Evolutionary conservation across 257 asterid genomes (phyloP), one percentile per base, ranked within the genome.

Genomic region (Henckelia pumila): DNA sequence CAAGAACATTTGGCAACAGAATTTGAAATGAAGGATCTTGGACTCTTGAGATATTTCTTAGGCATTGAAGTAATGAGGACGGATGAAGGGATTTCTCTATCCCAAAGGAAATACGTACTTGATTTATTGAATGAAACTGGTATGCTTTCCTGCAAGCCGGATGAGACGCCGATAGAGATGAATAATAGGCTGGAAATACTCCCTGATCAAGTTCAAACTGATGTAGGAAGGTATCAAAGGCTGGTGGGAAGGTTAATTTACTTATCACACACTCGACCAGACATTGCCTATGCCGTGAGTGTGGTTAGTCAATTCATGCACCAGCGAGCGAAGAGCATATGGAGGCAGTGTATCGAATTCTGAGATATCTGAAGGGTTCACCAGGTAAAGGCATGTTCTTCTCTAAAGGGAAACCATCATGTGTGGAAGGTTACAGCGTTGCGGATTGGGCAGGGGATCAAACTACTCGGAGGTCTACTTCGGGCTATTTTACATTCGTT

Each of bases 1-100:
- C 47, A 52, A 19, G 52, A 52, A n/a, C n/a, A 22, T 11, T 23
- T 66, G 17, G 22, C 61, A 3, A 7, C n/a, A 8, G 13, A 66
- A 9, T 66, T 66, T 19, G 53, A 66, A 66, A 52, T 66, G 62
- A n/a, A n/a, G n/a, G 13, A 55, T 10, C 28, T 66, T 13, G 44
- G 30, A 63, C 0, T 22, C 7, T 17, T 64, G 2, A 47, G 6
- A 47, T 47, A 47, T 8, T 47, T 47, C 21, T 17, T 52, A 13
- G 58, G 22, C 5, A 52, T 52, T 52, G 58, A 52, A n/a, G 22
- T 52, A 6, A 5, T 22, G 0, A 14, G 23, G 22, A 16, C 23
- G 8, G 6, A 52, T 6, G 1, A 22, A 6, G 58, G 58, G 5
- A 52, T 52, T n/a, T n/a, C n/a, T n/a, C n/a, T n/a, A 19, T n/a